These are phyloP conservation scores for Knoxia roxburghii DNA, from an alignment of 257 asterid species.

Conservation along the genomic window DNA sequence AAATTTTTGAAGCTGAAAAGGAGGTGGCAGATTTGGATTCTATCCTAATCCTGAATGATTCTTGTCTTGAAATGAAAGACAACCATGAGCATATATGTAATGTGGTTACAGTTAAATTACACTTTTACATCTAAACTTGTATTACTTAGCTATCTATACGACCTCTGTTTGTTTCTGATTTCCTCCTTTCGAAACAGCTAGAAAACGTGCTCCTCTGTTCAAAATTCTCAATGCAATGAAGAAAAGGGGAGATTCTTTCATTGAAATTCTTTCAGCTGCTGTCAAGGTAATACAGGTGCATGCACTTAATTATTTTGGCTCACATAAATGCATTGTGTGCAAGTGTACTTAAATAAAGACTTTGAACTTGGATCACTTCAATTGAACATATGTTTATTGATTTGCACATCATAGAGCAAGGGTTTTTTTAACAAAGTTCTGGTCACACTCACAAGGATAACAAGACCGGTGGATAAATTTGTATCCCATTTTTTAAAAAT, in stretches of 20 bases:
- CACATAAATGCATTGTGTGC: neutral
- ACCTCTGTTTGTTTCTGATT: conserved; percentile 17
- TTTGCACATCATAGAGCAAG: neutral
- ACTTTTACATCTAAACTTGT: conserved; percentile 10
- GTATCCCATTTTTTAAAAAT: neutral
- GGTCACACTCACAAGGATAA: neutral
- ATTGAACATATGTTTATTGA: neutral
- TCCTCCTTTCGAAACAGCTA: conserved; percentile 30
- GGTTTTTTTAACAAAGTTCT: neutral
- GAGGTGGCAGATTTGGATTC: conserved; percentile 32
- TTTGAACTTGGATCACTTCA: neutral
- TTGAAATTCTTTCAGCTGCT: conserved; percentile 41
- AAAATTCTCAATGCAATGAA: conserved; percentile 47
- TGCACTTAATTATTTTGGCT: neutral
- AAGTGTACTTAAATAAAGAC: neutral
- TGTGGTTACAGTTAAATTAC: neutral
- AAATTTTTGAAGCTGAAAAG: conserved; percentile 43
- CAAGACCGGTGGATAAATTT: neutral
- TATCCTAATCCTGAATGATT: conserved; percentile 38
- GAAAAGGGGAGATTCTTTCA: conserved; percentile 59
- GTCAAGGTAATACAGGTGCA: conserved; percentile 44
- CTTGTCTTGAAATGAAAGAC: conserved; percentile 33
- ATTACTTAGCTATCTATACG: conserved; percentile 21
- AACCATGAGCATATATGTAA: conserved; percentile 32
- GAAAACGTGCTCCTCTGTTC: conserved; percentile 33